These are phyloP conservation scores for Aciculoconidium aculeatum DNA, from an alignment of 805 yeast genomes.

Conservation along the genomic window DNA sequence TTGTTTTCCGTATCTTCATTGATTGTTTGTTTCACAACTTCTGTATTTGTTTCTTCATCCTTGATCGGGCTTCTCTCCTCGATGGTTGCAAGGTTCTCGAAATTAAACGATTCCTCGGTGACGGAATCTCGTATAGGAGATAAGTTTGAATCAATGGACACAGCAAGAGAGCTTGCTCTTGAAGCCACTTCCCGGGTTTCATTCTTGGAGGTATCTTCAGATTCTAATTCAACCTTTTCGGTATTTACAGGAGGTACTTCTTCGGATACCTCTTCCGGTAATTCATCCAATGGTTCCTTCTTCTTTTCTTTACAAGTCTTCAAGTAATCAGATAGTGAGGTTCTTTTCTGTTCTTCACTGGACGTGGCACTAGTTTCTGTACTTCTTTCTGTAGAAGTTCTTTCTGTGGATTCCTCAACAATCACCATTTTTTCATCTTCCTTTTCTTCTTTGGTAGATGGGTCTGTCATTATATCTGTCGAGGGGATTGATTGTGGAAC, in stretches of 20 bases:
- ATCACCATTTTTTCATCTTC: not conserved
- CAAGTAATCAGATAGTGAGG: constrained; percentile 7
- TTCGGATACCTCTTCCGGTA: not conserved
- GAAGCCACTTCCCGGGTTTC: not conserved
- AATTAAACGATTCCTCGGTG: constrained; percentile 3
- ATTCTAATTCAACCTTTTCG: not conserved
- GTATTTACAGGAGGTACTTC: not conserved
- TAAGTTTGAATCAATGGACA: constrained; percentile 1
- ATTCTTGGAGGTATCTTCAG: not conserved
- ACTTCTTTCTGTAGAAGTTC: not conserved
- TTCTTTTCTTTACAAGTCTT: constrained; percentile 5
- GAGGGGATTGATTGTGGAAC: too few species aligned
- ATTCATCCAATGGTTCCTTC: constrained; percentile 1
- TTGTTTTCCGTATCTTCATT: not conserved
- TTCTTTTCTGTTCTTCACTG: constrained; percentile 1
- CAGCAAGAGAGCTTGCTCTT: too few species aligned
- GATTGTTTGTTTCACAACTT: not conserved
- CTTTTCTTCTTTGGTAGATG: not conserved
- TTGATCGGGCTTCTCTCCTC: not conserved
- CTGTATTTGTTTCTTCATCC: constrained; percentile 1
- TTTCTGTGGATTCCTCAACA: not conserved
- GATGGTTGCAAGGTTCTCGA: constrained; percentile 3
- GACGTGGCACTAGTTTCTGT: not conserved
- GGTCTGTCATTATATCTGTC: too few species aligned
- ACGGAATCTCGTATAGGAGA: constrained; percentile 2